A percentile compares a stretch with the other conserved stretches of the same genome.
Evolutionary conservation across 2,329 filamentous ascomycete species (phyloP).

Genomic region (Claviceps maximensis): DNA sequence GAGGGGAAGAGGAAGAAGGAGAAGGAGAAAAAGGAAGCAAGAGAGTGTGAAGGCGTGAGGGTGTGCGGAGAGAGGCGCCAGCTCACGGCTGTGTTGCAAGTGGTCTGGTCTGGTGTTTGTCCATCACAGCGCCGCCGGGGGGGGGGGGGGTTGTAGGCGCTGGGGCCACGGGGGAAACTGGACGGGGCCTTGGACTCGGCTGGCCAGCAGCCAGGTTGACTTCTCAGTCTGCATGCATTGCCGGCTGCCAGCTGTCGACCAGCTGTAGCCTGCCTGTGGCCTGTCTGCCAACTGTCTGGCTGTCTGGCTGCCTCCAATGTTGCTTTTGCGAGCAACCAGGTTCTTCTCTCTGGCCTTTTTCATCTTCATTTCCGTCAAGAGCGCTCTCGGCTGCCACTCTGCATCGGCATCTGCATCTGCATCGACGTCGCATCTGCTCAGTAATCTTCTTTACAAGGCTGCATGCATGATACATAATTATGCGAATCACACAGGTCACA

Average conservation of each 20-base stretch:
- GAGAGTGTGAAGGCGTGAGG: background rate
- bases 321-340: background rate
- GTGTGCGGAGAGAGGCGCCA: too few species aligned
- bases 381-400: background rate
- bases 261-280: too few species aligned
- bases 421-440: too few species aligned
- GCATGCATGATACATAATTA: background rate
- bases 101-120: background rate
- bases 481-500: background rate
- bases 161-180: background rate
- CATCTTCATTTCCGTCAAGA: background rate
- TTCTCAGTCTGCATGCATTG: background rate
- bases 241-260: background rate
- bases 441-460: background rate
- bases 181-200: background rate
- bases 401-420: background rate
- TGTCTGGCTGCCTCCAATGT: too few species aligned
- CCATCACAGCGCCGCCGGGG: background rate
- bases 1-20: background rate
- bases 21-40: background rate
- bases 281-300: too few species aligned
- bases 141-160: background rate
- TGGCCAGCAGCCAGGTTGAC: too few species aligned
- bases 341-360: background rate
- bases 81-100: too few species aligned